These are phyloP conservation scores for Roridomyces roridus DNA, from an alignment of 768 basidiomycete genomes.

Conservation along the genomic window DNA sequence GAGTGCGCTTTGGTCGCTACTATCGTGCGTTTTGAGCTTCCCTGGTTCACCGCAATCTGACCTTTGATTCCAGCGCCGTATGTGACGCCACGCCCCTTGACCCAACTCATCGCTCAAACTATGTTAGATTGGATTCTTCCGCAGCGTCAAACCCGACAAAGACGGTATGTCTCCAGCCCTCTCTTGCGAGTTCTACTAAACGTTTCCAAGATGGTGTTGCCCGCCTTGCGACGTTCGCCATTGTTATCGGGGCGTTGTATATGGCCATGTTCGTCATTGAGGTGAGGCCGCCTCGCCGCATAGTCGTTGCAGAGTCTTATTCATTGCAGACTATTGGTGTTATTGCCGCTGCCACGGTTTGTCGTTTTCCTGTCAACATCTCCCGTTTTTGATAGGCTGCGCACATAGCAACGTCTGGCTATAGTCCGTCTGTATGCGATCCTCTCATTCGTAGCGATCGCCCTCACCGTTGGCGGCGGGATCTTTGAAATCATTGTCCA, in stretches of 20 bases:
- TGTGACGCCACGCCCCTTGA: slow-evolving; percentile 20
- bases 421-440: slow-evolving; percentile 64
- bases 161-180: slow-evolving; percentile 45
- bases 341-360: slow-evolving; percentile 53
- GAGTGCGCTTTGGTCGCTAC: slow-evolving; percentile 63
- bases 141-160: slow-evolving; percentile 53
- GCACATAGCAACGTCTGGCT: slow-evolving; percentile 55
- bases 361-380: slow-evolving; percentile 28
- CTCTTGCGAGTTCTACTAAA: neutral
- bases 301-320: neutral
- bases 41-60: neutral
- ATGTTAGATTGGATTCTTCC: slow-evolving; percentile 66
- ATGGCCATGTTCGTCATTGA: slow-evolving; percentile 57
- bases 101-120: neutral
- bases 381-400: too few relatives aligned
- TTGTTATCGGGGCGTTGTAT: slow-evolving; percentile 67
- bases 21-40: slow-evolving; percentile 56
- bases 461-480: slow-evolving; percentile 57
- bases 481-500: slow-evolving; percentile 67
- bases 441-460: slow-evolving; percentile 49
- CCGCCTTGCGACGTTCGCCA: slow-evolving; percentile 58
- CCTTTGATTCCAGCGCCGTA: slow-evolving; percentile 37
- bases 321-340: slow-evolving; percentile 53
- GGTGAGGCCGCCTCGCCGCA: slow-evolving; percentile 24
- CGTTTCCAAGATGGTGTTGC: slow-evolving; percentile 41